phyloP scores from a whole-genome alignment of 116 monocot genomes.

The Posidonia oceanica region DNA sequence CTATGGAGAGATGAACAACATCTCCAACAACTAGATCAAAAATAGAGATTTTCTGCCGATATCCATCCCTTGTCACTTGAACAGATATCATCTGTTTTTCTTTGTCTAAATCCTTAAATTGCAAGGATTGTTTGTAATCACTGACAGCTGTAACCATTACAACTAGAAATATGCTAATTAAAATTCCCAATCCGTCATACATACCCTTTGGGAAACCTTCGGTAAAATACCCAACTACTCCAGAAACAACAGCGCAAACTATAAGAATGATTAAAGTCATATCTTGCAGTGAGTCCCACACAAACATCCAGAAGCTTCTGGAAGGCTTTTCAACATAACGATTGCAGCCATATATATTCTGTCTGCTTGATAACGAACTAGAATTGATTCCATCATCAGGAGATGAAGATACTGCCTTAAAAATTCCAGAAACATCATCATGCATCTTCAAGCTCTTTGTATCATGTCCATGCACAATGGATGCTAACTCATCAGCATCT shows the following conservation, averaged over 20 bases:
- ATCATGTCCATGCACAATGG: conserved; percentile 39
- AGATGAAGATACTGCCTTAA: conserved; percentile 15
- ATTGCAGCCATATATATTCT: conserved; percentile 49
- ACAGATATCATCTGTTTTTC: conserved; percentile 68
- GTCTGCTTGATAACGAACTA: conserved; percentile 27
- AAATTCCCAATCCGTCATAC: conserved; percentile 62
- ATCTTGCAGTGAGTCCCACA: conserved; percentile 63
- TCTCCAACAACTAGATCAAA: conserved; percentile 66
- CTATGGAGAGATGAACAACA: conserved; percentile 59
- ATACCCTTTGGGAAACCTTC: conserved; percentile 69
- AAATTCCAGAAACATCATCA: conserved; percentile 44
- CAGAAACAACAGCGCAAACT: conserved; percentile 49
- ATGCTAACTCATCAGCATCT: conserved; percentile 50
- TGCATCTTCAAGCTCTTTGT: conserved; percentile 23
- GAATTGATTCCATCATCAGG: conserved; percentile 24
- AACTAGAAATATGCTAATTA: conserved; percentile 56
- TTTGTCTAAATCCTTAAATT: conserved; percentile 62
- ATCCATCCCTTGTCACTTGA: conserved; percentile 60
- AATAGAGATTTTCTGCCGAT: conserved; percentile 48
- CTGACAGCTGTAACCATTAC: conserved; percentile 56
- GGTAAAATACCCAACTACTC: conserved; percentile 46
- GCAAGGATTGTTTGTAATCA: conserved; percentile 66
- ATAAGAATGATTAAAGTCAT: conserved; percentile 61
- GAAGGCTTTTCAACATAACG: conserved; percentile 39
- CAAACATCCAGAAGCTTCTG: conserved; percentile 48